Evolutionary conservation across 352 stramenopile genomes (phyloP), one percentile per base, ranked within the genome.

Genomic region (Thalassiosira delicatula): DNA sequence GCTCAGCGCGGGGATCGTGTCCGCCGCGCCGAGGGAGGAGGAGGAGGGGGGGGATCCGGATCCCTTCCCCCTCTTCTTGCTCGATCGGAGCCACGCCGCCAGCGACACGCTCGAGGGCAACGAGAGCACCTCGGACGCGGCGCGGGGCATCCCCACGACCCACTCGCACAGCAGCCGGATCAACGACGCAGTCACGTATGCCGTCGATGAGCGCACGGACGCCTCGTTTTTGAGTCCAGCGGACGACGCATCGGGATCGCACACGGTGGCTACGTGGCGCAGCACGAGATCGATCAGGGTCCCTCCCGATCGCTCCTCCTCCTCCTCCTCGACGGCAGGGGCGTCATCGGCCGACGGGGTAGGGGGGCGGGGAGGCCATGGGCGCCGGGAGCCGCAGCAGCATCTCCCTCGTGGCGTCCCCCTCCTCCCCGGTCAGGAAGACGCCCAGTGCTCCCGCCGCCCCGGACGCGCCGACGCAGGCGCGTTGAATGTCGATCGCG

Each of bases 321-420:
- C 7, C 27, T 37, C 7, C 35, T 19, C 19, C 11, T 60, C 46
- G 14, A 35, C 61, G 11, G 37, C 37, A 19, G 74, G 72, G 33
- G 44, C 60, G 33, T 73, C 54, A 19, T 79, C 62, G 19, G 67
- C 35, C 27, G 62, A n/a, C 59, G 78, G 70, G 19, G 66, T 30
- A 65, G 21, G 69, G 32, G 77, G 57, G 23, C 75, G 63, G 12
- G 84, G 73, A 3, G 76, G 79, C n/a, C n/a, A n/a, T n/a, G n/a
- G n/a, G n/a, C n/a, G n/a, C n/a, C 23, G 73, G 46, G 19, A 92
- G 44, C 40, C 84, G 72, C 12, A 90, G 62, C 46, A 94, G 67
- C 75, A 94, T 91, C 72, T 90, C 82, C 56, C 90, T 60, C 11
- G 73, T 88, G n/a, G 88, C 65, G 70, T 89, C 82, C 54, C 75